Base-by-base conservation (phyloP, 129 eudicot genomes). In the Oenanthe sinensis region DNA sequence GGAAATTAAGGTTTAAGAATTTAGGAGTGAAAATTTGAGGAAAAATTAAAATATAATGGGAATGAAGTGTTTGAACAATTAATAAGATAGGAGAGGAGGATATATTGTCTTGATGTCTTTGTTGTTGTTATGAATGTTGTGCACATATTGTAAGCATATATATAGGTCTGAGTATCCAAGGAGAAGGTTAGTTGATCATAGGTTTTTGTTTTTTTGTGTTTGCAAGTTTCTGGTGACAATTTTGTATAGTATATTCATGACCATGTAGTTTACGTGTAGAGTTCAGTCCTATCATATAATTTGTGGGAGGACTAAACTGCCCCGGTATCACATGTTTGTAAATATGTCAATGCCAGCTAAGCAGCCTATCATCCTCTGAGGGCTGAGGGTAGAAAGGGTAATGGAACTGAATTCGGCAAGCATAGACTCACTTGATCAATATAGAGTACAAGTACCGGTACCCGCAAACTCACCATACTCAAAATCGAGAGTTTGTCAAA, bases 161-260 rank as follows among this genome's bases (percentile, higher is more conserved):
- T 55, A 55, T 46, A 44, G 77, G 83, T 84, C 86, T 86, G 88
- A 86, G 90, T 71, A 82, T 85, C 78, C 85, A 69, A 87, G 79
- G 91, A 78, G 43, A 65, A 60, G 39, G 52, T 81, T 50, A n/a
- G 49, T 33, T 58, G 48, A 22, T 60, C 67, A 44, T 0, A 28
- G 65, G 33, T 65, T 67, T 26, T 46, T 46, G 46, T 81, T 82
- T 40, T 81, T n/a, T n/a, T n/a, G n/a, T n/a, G n/a, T n/a, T n/a
- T n/a, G n/a, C n/a, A n/a, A n/a, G n/a, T n/a, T n/a, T n/a, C n/a
- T n/a, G n/a, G n/a, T n/a, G n/a, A n/a, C n/a, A n/a, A n/a, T n/a
- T n/a, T n/a, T n/a, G n/a, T n/a, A n/a, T n/a, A n/a, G n/a, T n/a
- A n/a, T n/a, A n/a, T n/a, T n/a, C n/a, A n/a, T n/a, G n/a, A n/a